These are phyloP conservation scores for Yamadazyma mexicana DNA, from an alignment of 1,139 yeast species.

Conservation along the genomic window DNA sequence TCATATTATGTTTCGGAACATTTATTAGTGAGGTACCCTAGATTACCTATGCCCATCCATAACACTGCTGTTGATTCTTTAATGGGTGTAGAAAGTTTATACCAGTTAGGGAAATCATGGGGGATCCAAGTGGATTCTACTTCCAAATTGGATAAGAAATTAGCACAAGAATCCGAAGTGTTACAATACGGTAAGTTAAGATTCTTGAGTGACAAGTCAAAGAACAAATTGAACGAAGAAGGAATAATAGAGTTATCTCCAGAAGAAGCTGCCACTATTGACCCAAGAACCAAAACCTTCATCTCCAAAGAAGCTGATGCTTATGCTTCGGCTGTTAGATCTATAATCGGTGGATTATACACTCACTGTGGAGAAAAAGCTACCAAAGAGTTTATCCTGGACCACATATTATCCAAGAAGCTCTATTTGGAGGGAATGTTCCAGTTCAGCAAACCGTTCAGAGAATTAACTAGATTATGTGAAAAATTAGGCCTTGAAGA, in stretches of 20 bases:
- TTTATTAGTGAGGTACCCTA: constrained; percentile 75
- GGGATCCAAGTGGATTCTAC: constrained; percentile 80
- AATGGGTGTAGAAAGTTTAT: constrained; percentile 63
- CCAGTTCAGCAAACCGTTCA: constrained; percentile 80
- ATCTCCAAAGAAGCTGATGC: constrained; percentile 38
- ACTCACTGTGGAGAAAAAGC: constrained; percentile 62
- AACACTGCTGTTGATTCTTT: constrained; percentile 73
- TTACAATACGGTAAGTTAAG: constrained; percentile 66
- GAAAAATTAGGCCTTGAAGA: constrained; percentile 72
- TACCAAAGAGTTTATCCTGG: constrained; percentile 64
- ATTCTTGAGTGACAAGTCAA: constrained; percentile 37
- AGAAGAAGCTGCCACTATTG: constrained; percentile 24
- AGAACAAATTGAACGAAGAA: constrained; percentile 41
- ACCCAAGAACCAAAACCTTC: constrained; percentile 16
- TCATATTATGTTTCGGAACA: constrained; percentile 76
- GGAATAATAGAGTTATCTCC: constrained; percentile 52
- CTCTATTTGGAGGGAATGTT: constrained; percentile 72
- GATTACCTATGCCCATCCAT: constrained; percentile 80
- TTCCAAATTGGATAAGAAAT: constrained; percentile 63
- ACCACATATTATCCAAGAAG: constrained; percentile 77
- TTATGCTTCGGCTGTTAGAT: constrained; percentile 60
- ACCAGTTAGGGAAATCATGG: constrained; percentile 73
- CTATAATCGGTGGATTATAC: constrained; percentile 72
- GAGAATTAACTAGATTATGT: constrained; percentile 78
- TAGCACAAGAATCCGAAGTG: constrained; percentile 68